Evolutionary conservation across 208 protist genomes (phyloP).

Genomic region (Entamoeba histolytica): DNA sequence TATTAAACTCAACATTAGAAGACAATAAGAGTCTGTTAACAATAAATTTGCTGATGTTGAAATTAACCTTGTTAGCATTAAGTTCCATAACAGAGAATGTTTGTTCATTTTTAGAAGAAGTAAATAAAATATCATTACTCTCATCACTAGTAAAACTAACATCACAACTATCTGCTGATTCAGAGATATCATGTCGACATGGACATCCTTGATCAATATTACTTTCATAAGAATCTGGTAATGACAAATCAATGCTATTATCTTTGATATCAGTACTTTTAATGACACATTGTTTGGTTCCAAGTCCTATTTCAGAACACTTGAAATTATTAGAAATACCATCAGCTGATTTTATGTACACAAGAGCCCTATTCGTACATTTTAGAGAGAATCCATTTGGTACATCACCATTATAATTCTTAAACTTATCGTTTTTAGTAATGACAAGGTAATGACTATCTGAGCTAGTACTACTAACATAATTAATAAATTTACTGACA

Average conservation of each 20-base stretch:
- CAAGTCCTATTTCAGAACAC: neutral
- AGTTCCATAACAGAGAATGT: neutral
- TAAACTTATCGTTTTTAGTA: neutral
- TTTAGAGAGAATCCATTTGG: neutral
- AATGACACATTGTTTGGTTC: neutral
- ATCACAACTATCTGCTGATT: neutral
- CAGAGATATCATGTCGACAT: neutral
- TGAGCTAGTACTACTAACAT: neutral
- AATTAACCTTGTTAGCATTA: neutral
- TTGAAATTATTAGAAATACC: neutral
- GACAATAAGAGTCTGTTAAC: neutral
- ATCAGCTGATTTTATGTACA: neutral
- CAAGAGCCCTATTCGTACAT: neutral
- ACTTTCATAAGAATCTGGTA: neutral
- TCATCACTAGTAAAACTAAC: neutral
- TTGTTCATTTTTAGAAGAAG: neutral
- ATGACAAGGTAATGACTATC: neutral
- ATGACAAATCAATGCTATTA: neutral
- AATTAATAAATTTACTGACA: neutral
- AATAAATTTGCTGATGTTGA: neutral
- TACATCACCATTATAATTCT: neutral
- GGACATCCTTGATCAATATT: neutral
- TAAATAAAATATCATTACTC: neutral
- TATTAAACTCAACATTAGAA: neutral
- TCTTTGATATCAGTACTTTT: neutral